Percentiles rank a stretch among this genome's conserved stretches.
Evolutionary conservation across 345 rosid genomes (phyloP).

Genomic region (Populus alba): DNA sequence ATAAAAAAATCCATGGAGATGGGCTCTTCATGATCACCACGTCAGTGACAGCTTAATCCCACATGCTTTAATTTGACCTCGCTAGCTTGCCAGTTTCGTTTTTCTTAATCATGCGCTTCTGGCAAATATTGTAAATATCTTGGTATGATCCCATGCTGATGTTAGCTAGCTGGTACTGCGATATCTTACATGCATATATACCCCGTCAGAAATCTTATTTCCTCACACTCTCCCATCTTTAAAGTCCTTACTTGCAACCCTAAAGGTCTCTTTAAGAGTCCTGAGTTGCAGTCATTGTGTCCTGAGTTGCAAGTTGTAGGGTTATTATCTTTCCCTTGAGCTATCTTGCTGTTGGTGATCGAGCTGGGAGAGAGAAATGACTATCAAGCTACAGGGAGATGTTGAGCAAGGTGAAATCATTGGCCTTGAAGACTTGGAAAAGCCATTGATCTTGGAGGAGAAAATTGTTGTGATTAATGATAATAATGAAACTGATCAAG

Average conservation of each 20-base stretch:
- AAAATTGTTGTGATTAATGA: slow-evolving; percentile 21
- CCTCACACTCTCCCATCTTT: not conserved
- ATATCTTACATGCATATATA: not conserved
- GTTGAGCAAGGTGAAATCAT: slow-evolving; percentile 45
- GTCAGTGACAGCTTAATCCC: slow-evolving; percentile 46
- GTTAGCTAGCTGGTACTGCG: not conserved
- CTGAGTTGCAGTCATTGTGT: not conserved
- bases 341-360: not conserved
- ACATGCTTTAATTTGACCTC: slow-evolving; percentile 13
- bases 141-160: not conserved
- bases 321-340: not conserved
- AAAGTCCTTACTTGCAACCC: slow-evolving; percentile 10
- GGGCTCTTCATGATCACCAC: slow-evolving; percentile 6
- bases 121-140: slow-evolving; percentile 9
- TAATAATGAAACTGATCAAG: slow-evolving; percentile 17
- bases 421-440: slow-evolving; percentile 40
- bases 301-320: not conserved
- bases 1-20: not conserved
- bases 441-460: slow-evolving; percentile 43
- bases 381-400: slow-evolving; percentile 43
- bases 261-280: not conserved
- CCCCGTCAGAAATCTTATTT: not conserved
- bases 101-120: not conserved
- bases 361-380: slow-evolving; percentile 32
- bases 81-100: not conserved